Evolutionary conservation across 2,329 filamentous ascomycete species (phyloP).

Genomic region (Volutella citrinella): DNA sequence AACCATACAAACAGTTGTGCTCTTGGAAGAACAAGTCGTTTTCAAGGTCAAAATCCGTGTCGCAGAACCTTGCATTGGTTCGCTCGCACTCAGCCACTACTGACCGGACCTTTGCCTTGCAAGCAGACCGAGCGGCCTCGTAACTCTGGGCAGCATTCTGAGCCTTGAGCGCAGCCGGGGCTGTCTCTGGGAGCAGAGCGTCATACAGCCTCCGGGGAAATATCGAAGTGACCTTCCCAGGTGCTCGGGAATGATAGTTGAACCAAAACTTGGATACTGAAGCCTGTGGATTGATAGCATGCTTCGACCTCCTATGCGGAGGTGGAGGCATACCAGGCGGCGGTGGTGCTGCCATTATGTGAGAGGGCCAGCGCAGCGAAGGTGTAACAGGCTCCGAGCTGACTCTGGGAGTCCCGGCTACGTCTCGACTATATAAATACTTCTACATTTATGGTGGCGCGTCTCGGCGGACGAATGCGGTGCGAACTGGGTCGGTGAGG

Average conservation of each 20-base stretch:
- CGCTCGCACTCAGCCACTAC: conserved; percentile 41
- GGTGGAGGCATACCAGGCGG: conserved; percentile 6
- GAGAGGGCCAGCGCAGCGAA: too few relatives aligned
- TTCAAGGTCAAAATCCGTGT: conserved; percentile 44
- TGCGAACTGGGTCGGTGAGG: too few relatives aligned
- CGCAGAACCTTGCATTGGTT: conserved; percentile 44
- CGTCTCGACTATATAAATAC: too few relatives aligned
- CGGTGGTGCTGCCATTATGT: conserved; percentile 14
- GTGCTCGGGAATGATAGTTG: conserved; percentile 37
- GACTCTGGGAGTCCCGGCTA: too few relatives aligned
- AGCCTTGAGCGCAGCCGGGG: conserved; percentile 21
- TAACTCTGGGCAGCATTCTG: conserved; percentile 41
- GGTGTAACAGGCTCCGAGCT: too few relatives aligned
- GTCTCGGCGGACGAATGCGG: too few relatives aligned
- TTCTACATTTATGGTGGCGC: too few relatives aligned
- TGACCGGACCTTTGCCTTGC: conserved; percentile 36
- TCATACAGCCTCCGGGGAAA: conserved; percentile 41
- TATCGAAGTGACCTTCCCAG: conserved; percentile 43
- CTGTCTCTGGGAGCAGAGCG: conserved; percentile 20
- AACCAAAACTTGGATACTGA: conserved; percentile 40
- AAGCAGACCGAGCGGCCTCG: conserved; percentile 38
- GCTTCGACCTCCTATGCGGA: conserved; percentile 16
- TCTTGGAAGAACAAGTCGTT: conserved; percentile 31
- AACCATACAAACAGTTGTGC: conserved; percentile 38
- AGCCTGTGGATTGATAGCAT: conserved; percentile 34